Evolutionary conservation across 176 grass and related monocot genomes (phyloP), one percentile per base, ranked within the genome.

Genomic region (Zoysia pacifica): DNA sequence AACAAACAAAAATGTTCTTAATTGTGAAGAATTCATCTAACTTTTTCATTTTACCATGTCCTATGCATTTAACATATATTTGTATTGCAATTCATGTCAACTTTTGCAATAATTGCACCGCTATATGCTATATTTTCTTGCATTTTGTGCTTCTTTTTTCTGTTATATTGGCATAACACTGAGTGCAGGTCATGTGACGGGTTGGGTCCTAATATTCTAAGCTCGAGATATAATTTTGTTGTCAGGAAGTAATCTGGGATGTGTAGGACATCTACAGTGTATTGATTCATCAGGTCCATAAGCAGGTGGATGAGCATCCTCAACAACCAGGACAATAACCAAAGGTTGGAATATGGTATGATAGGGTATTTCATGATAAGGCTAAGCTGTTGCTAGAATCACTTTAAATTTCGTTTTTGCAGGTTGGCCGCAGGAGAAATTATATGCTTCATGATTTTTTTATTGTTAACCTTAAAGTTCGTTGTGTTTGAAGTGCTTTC

Each of bases 331-430:
- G 35, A 70, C 73, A 69, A 54, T 80, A 80, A 54, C 64, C 68
- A 74, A 82, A 75, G 61, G 60, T 83, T 82, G 53, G 72, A 81
- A 84, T 69, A 88, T 93, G 90, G 90, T 90, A 93, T 83, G 88
- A 69, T 82, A 78, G 86, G 84, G 74, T 78, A 66, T 72, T 91
- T 49, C 70, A 87, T 66, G 69, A 63, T 69, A 53, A 20, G 62
- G 64, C 14, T 50, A 72, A 20, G 37, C 63, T 77, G 43, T 87
- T 70, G 59, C 68, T 78, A 28, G 51, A 80, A 38, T 87, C 48
- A 75, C 52, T 61, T 72, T 69, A 51, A 58, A 66, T 56, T 83
- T 59, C 51, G 7, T 80, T 75, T 65, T 70, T 67, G 82, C 75
- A 82, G 80, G 80, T 75, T 55, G 35, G 65, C n/a, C 36, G 72